phyloP scores from a whole-genome alignment of 164 flowering plant genomes.

The Aristolochia fimbriata region DNA sequence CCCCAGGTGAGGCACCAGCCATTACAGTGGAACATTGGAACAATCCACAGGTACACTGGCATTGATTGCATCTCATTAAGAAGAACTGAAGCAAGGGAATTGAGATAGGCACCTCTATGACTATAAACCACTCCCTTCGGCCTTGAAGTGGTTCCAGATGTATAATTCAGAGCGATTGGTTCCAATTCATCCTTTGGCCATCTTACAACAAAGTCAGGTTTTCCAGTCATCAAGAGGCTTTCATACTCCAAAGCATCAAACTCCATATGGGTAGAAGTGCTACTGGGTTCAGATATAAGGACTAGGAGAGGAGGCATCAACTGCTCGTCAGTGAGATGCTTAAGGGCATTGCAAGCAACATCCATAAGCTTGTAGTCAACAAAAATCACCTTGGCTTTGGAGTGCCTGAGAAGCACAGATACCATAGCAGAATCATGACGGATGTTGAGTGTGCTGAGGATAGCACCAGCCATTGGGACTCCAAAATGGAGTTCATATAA shows the following conservation, averaged over 20 bases:
- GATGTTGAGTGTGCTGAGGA: constrained; percentile 52
- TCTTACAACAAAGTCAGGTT: constrained; percentile 28
- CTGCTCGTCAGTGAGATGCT: constrained; percentile 19
- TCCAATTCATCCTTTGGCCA: constrained; percentile 59
- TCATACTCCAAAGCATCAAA: constrained; percentile 32
- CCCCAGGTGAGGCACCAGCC: constrained; percentile 83
- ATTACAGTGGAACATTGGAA: constrained; percentile 88
- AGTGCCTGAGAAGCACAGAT: constrained; percentile 37
- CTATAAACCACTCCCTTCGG: constrained; percentile 82
- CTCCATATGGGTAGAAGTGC: background rate
- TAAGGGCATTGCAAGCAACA: constrained; percentile 30
- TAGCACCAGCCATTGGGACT: constrained; percentile 70
- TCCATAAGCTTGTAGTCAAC: constrained; percentile 45
- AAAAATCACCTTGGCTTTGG: constrained; percentile 50
- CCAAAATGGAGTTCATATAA: constrained; percentile 74
- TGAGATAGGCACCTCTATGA: constrained; percentile 76
- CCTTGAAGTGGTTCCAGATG: constrained; percentile 75
- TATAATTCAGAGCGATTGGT: constrained; percentile 61
- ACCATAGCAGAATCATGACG: constrained; percentile 48
- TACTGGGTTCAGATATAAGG: constrained; percentile 24
- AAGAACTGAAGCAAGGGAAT: constrained; percentile 46
- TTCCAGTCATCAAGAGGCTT: constrained; percentile 27
- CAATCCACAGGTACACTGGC: constrained; percentile 70
- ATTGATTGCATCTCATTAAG: constrained; percentile 38
- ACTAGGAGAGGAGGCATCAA: constrained; percentile 31